Base-by-base conservation (phyloP, 1,284 basidiomycete species). In the Microbotryomycetes sp. region DNA sequence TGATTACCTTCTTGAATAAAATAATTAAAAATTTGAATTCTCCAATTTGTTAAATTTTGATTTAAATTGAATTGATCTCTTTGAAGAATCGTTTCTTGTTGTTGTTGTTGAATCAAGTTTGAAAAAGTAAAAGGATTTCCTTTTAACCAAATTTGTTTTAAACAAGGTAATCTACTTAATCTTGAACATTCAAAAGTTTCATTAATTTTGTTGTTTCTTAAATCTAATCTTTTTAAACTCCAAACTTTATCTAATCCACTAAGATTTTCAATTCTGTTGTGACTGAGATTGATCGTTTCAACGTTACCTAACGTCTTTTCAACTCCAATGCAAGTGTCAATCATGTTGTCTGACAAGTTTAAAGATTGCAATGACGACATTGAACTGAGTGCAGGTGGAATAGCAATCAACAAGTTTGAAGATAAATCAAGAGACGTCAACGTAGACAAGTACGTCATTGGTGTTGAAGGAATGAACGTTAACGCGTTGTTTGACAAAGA, bases 281-380 rank as follows among this genome's bases (percentile, higher is more conserved):
- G 80, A 0, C 88, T 81, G 19, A 96, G 81, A 74, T 92, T 90
- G 69, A 96, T 78, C 5, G 81, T 80, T 23, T 85, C 79, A 46
- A 93, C 80, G 65, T 86, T 85, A 3, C 89, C 88, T n/a, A 94
- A 81, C 2, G 60, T 66, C 36, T 82, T 82, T 72, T 90, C 88
- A 55, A 93, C 92, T 29, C 88, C 89, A 3, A 93, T 82, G 19
- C 97, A 87, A 6, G 92, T 93, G 71, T 94, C 92, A 69, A 98
- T 92, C 83, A 97, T 88, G 79, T 98, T 97, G 76, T 92, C 87
- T 19, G 88, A 82, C 22, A 98, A 82, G 76, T 96, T 94, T 71
- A 98, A 86, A 31, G 87, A 89, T 49, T 83, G 77, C 52, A 97
- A 87, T 64, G 84, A 86, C 71, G 86, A 84, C 7, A 97, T 82